Base-by-base conservation (phyloP, 1,139 yeast species). In the Tardiomyces digboiensis region DNA sequence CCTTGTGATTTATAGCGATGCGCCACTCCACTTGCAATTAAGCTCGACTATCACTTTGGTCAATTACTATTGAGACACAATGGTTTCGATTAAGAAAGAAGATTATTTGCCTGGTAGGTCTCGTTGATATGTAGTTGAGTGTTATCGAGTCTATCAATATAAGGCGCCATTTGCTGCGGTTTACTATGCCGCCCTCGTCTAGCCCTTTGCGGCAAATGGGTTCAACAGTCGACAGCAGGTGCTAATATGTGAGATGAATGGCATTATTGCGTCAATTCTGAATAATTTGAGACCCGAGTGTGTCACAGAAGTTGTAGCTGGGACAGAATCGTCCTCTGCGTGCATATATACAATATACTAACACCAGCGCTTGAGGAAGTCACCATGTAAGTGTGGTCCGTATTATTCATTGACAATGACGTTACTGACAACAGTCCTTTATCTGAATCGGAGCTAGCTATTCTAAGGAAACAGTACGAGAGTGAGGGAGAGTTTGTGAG, bases 401-500 rank as follows among this genome's bases (percentile, higher is more conserved):
- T 22, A 12, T 8, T 22, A 22, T 22, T 8, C 26, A 12, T 7
- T 12, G 26, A 22, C 12, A 22, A 7, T 26, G 33, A 26, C n/a
- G n/a, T n/a, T n/a, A 8, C 33, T 26, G 14, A 26, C 29, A 38
- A 39, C 29, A 75, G 78, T 40, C 85, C 96, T 0, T 74, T 91
- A 38, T 72, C 89, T 1, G 72, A 76, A 2, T 84, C 82, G 48
- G 94, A 91, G 59, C 71, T 93, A 41, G 80, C 76, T 16, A 75
- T 88, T 3, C 73, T 91, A 38, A 79, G 77, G 49, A 76, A 81
- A 55, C 97, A 89, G 55, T 86, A 87, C 40, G 76, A 80, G 29
- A 71, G 82, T 2, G 98, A 93, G 61, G 81, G 84, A 37, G 94
- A 93, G 8, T 70, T 75, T 42, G 89, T 87, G 1, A 73, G 88